Evolutionary conservation across 2,329 filamentous ascomycete species (phyloP).

Genomic region (Colletotrichum karsti): DNA sequence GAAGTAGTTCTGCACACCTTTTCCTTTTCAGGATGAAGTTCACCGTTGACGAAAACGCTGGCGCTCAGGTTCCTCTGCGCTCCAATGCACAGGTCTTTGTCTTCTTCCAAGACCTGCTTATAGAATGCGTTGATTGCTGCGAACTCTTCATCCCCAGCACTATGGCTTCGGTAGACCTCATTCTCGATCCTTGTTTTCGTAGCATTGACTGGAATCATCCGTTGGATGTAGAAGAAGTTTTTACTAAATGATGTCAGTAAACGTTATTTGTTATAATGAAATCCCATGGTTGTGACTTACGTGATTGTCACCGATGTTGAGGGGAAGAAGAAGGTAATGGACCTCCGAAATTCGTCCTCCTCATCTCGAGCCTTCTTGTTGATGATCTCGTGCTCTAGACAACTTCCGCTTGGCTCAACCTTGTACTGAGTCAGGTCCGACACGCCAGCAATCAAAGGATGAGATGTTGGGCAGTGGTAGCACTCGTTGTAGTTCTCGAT

Average conservation of each 20-base stretch:
- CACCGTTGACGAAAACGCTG: slow-evolving; percentile 59
- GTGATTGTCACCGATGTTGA: slow-evolving; percentile 29
- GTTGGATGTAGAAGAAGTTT: slow-evolving; percentile 61
- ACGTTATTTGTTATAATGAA: neutral
- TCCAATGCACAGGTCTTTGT: slow-evolving; percentile 58
- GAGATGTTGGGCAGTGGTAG: slow-evolving; percentile 59
- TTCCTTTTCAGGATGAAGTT: slow-evolving; percentile 62
- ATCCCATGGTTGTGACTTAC: slow-evolving; percentile 34
- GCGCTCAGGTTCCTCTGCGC: slow-evolving; percentile 59
- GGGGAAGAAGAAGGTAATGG: slow-evolving; percentile 20
- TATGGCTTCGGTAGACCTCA: slow-evolving; percentile 59
- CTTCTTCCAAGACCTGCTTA: slow-evolving; percentile 59
- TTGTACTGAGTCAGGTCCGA: slow-evolving; percentile 54
- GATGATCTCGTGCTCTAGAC: slow-evolving; percentile 47
- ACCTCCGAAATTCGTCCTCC: slow-evolving; percentile 17
- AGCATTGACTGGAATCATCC: slow-evolving; percentile 55
- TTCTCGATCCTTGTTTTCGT: slow-evolving; percentile 54
- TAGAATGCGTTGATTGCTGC: slow-evolving; percentile 55
- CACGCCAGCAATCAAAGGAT: slow-evolving; percentile 53
- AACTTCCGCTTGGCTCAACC: slow-evolving; percentile 41
- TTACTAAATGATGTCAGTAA: slow-evolving; percentile 34
- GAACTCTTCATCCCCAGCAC: slow-evolving; percentile 56
- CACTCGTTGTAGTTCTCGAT: slow-evolving; percentile 58
- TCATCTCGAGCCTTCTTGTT: slow-evolving; percentile 47
- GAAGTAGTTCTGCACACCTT: slow-evolving; percentile 36